A percentile compares a stretch with the other conserved stretches of the same genome.
phyloP scores from a whole-genome alignment of 2,329 filamentous ascomycete genomes.

The Akanthomyces lecanii region DNA sequence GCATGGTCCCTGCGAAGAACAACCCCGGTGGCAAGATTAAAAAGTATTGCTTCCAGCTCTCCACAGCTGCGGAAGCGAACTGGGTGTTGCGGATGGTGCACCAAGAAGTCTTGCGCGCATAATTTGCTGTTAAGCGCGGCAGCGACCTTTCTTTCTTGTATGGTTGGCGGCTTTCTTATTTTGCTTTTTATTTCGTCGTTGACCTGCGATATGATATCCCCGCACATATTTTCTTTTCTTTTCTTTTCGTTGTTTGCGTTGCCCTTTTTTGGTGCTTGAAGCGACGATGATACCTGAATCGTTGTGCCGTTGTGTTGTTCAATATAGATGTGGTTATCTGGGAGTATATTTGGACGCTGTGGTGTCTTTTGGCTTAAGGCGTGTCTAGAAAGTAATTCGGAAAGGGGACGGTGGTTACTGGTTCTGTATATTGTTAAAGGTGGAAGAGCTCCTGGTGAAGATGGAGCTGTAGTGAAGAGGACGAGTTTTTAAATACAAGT shows the following conservation, averaged over 20 bases:
- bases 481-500: not conserved
- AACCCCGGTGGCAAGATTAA: slow-evolving; percentile 51
- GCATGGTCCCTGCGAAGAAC: slow-evolving; percentile 48
- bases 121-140: not conserved
- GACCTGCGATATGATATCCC: slow-evolving; percentile 9
- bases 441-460: not conserved
- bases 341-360: not conserved
- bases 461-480: not conserved
- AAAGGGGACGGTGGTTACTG: not conserved
- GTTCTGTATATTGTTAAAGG: not conserved
- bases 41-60: slow-evolving; percentile 62
- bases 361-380: not conserved
- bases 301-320: not conserved
- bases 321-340: not conserved
- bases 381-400: not conserved
- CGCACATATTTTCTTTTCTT: not conserved
- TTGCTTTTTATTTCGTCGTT: not conserved
- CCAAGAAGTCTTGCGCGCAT: slow-evolving; percentile 47
- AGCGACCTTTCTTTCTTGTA: not conserved
- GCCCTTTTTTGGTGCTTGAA: not conserved
- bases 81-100: slow-evolving; percentile 56
- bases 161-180: not conserved
- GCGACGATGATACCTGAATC: not conserved
- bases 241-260: not conserved
- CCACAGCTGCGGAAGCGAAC: slow-evolving; percentile 47